Base-by-base conservation (phyloP, 306 rosid species). In the Senna tora region DNA sequence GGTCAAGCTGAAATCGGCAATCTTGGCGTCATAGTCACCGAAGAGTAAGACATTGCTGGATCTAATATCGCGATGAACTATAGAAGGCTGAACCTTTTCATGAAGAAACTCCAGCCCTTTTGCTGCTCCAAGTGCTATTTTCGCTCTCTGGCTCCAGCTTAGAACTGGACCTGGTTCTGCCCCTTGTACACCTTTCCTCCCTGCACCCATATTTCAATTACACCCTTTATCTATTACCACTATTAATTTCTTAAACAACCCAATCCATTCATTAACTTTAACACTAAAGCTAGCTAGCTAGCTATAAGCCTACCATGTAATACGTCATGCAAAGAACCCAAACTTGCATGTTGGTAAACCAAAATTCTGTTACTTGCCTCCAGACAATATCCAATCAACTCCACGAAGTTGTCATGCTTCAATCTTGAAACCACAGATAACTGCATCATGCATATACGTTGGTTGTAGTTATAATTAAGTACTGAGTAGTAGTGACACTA, bases 131-230 rank as follows among this genome's bases (percentile, higher is more conserved):
- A 56, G 85, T 33, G 98, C 96, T 72, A 92, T 84, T 84, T 79
- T 92, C 11, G 90, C 96, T 88, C 98, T 83, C 63, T 90, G 95
- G 42, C 32, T 87, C 98, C 98, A 92, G 68, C 11, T 87, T 41
- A 90, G 85, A 69, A 60, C 96, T 30, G 98, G 98, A 78, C 98
- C 98, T 11, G 98, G 98, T 65, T 84, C 98, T 61, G 98, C 96
- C 69, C 96, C 96, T 82, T 92, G 92, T 42, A 92, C 98, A 49
- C 98, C 98, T 71, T 92, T 92, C 69, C 98, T 86, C 68, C 98
- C 98, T 92, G 81, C 70, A 88, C 38, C 34, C 42, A 75, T n/a
- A n/a, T n/a, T 10, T 57, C 69, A 36, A n/a, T n/a, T n/a, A n/a
- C n/a, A n/a, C n/a, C n/a, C n/a, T n/a, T n/a, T n/a, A n/a, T n/a